Conservation (phyloP, 805 yeast species). For the Priceomyces melissophilus region DNA sequence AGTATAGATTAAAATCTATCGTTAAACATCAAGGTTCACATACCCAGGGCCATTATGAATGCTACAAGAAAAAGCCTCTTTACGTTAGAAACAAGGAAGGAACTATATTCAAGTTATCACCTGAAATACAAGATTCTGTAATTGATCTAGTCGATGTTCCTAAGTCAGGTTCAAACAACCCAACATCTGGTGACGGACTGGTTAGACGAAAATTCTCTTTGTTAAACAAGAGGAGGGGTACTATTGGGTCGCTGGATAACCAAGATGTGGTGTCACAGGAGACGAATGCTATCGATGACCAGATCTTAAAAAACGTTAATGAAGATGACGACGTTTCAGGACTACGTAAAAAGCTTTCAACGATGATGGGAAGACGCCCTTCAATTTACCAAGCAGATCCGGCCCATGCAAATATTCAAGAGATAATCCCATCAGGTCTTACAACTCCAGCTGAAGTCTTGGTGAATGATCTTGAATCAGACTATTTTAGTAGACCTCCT, state of each 20-base stretch:
- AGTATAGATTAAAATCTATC: slow-evolving; percentile 64
- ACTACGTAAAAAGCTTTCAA: slow-evolving; percentile 33
- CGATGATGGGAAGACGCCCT: slow-evolving; percentile 42
- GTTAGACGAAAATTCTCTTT: slow-evolving; percentile 3
- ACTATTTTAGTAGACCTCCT: slow-evolving; percentile 22
- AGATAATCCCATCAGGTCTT: slow-evolving; percentile 35
- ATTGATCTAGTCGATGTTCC: slow-evolving; percentile 1
- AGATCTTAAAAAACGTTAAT: slow-evolving; percentile 4
- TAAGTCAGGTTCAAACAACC: not conserved
- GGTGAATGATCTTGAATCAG: slow-evolving; percentile 27
- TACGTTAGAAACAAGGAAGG: slow-evolving; percentile 46
- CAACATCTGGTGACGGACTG: not conserved
- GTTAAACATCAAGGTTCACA: slow-evolving; percentile 89
- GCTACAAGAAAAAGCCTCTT: slow-evolving; percentile 74
- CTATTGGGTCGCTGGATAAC: not conserved
- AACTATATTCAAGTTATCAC: slow-evolving; percentile 36
- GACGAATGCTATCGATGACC: slow-evolving; percentile 5
- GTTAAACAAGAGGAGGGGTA: slow-evolving; percentile 4
- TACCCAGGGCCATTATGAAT: slow-evolving; percentile 85
- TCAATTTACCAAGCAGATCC: slow-evolving; percentile 38
- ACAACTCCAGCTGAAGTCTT: slow-evolving; percentile 41
- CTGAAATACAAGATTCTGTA: slow-evolving; percentile 33
- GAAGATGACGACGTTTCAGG: slow-evolving; percentile 22
- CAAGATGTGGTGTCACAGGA: not conserved
- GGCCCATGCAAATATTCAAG: slow-evolving; percentile 32